Percentiles rank a stretch among this genome's conserved stretches.
Conservation (phyloP, 257 asterid species). For the Euphrasia confusa region DNA sequence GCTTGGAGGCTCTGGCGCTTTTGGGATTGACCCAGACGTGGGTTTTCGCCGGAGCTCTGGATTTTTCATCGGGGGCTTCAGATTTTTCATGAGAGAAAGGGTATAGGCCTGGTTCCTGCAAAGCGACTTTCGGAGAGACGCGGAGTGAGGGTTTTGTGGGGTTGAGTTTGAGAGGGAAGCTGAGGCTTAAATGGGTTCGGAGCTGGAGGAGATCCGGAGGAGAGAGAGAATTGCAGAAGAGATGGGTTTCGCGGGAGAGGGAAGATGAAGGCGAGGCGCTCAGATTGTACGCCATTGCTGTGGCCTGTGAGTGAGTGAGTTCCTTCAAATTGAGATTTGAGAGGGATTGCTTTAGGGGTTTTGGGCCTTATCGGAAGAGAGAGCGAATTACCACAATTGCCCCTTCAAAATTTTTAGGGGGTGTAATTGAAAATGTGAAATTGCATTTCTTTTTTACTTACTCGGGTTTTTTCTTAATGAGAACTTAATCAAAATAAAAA, state of each 20-base stretch:
- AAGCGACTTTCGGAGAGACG: slow-evolving; percentile 31
- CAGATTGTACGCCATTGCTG: slow-evolving; percentile 48
- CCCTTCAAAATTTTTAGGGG: neutral
- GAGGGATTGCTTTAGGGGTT: neutral
- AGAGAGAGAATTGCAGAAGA: slow-evolving; percentile 38
- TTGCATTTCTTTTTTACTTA: too few species aligned
- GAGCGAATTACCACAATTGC: neutral
- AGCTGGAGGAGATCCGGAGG: slow-evolving; percentile 31
- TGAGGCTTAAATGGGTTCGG: slow-evolving; percentile 27
- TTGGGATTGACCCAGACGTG: slow-evolving; percentile 81
- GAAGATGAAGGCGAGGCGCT: slow-evolving; percentile 39
- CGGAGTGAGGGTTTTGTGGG: slow-evolving; percentile 25
- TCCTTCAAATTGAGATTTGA: neutral
- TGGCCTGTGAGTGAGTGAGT: neutral
- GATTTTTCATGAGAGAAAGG: slow-evolving; percentile 24
- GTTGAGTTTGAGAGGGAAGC: slow-evolving; percentile 31
- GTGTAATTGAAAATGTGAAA: too few species aligned
- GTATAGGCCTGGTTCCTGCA: slow-evolving; percentile 32
- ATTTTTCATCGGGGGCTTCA: slow-evolving; percentile 28
- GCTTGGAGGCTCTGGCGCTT: slow-evolving; percentile 54
- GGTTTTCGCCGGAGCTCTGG: slow-evolving; percentile 37
- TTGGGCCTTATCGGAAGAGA: neutral
- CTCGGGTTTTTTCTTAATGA: too few species aligned
- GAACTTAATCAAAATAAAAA: too few species aligned
- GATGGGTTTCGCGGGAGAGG: slow-evolving; percentile 36